Evolutionary conservation across 31 red algal species (phyloP).

Genomic region (Endocladia muricata): DNA sequence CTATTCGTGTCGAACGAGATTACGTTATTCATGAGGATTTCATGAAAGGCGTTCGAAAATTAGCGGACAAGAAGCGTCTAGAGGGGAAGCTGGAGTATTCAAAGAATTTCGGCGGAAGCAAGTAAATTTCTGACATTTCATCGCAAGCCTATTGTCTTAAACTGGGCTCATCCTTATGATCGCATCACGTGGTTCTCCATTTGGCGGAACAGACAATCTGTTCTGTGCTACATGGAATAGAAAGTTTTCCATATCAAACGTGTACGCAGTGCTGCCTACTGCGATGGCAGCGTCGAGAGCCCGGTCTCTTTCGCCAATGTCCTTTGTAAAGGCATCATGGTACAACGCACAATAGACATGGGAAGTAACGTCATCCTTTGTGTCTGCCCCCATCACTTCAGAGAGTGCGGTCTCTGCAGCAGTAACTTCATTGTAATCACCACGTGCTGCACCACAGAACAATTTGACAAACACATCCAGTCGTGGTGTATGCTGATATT

Average conservation of each 20-base stretch:
- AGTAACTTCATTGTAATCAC: slow-evolving; percentile 15
- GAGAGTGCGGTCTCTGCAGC: slow-evolving; percentile 19
- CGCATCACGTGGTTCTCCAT: background rate
- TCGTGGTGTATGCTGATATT: slow-evolving; percentile 15
- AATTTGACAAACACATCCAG: slow-evolving; percentile 28
- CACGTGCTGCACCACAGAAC: slow-evolving; percentile 20
- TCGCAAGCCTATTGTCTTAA: too few relatives aligned
- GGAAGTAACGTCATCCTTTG: slow-evolving; percentile 31
- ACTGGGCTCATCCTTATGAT: background rate
- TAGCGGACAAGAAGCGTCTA: slow-evolving; percentile 96
- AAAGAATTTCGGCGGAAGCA: slow-evolving; percentile 72
- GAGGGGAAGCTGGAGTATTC: slow-evolving; percentile 95
- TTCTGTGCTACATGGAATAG: slow-evolving; percentile 51
- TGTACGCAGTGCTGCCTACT: slow-evolving; percentile 3
- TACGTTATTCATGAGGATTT: slow-evolving; percentile 98
- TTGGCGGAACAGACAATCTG: slow-evolving; percentile 12
- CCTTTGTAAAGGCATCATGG: slow-evolving; percentile 62
- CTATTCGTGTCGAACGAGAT: slow-evolving; percentile 96
- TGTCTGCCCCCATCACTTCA: slow-evolving; percentile 31
- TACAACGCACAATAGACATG: slow-evolving; percentile 59
- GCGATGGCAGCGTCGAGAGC: slow-evolving; percentile 28
- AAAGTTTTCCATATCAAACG: slow-evolving; percentile 58
- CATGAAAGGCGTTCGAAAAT: slow-evolving; percentile 99
- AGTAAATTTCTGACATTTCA: slow-evolving; percentile 58
- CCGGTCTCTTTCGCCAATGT: slow-evolving; percentile 22